Evolutionary conservation across 768 basidiomycete species (phyloP).

Genomic region (Psilocybe cyanescens): DNA sequence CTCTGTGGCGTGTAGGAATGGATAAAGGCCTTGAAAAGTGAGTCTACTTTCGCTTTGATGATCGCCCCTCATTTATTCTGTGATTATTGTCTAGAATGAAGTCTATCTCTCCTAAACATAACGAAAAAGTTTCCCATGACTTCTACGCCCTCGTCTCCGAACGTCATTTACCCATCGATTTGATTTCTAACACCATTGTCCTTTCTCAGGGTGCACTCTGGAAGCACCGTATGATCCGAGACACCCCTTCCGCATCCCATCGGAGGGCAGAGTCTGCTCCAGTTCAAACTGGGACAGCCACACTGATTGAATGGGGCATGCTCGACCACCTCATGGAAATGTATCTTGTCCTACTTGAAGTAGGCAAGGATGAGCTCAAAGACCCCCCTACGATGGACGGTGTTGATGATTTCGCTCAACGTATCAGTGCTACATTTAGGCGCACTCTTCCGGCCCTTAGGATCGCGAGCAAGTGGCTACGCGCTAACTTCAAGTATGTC

Average conservation of each 20-base stretch:
- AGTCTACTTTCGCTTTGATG: conserved; percentile 25
- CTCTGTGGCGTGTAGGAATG: conserved; percentile 62
- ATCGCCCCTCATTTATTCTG: conserved; percentile 12
- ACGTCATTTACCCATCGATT: conserved; percentile 73
- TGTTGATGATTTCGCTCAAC: conserved; percentile 70
- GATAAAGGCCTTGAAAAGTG: conserved; percentile 66
- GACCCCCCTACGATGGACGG: conserved; percentile 58
- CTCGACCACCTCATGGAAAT: conserved; percentile 70
- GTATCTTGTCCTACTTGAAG: conserved; percentile 62
- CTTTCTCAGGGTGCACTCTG: conserved; percentile 83
- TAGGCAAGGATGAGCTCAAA: conserved; percentile 65
- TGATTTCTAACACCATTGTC: conserved; percentile 74
- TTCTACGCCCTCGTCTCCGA: conserved; percentile 67
- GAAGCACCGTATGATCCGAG: conserved; percentile 79
- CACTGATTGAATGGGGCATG: conserved; percentile 64
- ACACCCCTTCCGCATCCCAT: conserved; percentile 32
- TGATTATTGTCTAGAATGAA: conserved; percentile 44
- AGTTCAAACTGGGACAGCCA: conserved; percentile 34
- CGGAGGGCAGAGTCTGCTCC: conserved; percentile 27
- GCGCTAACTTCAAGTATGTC: conserved; percentile 73
- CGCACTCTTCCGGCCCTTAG: conserved; percentile 87
- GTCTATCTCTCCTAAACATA: conserved; percentile 48
- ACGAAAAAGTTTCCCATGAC: conserved; percentile 51
- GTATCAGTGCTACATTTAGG: conserved; percentile 85
- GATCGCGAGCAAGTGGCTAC: conserved; percentile 89